Conservation (phyloP, 129 eudicot species). For the Cynara cardunculus region DNA sequence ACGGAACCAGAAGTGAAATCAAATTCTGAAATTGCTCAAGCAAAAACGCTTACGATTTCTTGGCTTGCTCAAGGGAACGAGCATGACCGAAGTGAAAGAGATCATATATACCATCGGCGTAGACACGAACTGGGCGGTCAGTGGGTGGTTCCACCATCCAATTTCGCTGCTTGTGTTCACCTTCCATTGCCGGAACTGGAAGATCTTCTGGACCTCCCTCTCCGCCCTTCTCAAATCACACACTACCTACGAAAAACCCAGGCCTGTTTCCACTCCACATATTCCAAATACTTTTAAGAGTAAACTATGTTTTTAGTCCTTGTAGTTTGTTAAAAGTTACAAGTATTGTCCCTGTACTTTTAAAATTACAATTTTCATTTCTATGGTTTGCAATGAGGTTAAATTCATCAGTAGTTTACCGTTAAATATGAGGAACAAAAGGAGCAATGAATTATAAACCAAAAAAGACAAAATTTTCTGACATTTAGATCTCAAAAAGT, state of each 20-base stretch:
- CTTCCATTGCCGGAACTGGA: conserved; percentile 8
- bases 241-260: background rate
- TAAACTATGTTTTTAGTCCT: background rate
- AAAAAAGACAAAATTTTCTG: too few relatives aligned
- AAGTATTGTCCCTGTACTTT: background rate
- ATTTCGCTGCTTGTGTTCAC: conserved; percentile 12
- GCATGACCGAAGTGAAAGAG: conserved; percentile 47
- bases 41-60: conserved; percentile 26
- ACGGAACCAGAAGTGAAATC: background rate
- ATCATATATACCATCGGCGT: conserved; percentile 47
- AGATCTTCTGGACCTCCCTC: background rate
- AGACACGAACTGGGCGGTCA: conserved; percentile 46
- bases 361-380: too few relatives aligned
- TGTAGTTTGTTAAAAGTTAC: background rate
- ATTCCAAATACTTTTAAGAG: background rate
- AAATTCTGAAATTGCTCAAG: background rate
- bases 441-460: too few relatives aligned
- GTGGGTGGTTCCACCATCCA: conserved; percentile 40
- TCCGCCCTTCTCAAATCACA: background rate
- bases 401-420: too few relatives aligned
- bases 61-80: conserved; percentile 50
- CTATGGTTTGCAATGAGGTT: too few relatives aligned
- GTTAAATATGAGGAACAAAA: background rate
- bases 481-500: too few relatives aligned
- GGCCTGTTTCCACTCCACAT: background rate